Evolutionary conservation across 108 stramenopile species (phyloP).

Genomic region (Cyclotella atomus): DNA sequence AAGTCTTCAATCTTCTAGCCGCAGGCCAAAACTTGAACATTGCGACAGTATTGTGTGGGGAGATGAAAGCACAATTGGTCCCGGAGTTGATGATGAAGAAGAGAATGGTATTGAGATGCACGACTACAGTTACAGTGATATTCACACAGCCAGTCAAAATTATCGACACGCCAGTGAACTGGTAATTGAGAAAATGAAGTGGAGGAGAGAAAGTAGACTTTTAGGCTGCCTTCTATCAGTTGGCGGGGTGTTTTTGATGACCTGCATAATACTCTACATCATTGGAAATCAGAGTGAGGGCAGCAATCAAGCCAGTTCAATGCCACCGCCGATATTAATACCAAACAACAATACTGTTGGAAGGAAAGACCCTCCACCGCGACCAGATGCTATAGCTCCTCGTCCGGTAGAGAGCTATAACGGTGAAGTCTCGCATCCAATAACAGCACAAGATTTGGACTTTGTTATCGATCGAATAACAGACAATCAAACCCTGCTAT

Average conservation of each 20-base stretch:
- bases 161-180: slow-evolving; percentile 23
- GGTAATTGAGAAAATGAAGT: slow-evolving; percentile 18
- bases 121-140: slow-evolving; percentile 29
- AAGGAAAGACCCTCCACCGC: slow-evolving; percentile 19
- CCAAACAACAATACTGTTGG: slow-evolving; percentile 8
- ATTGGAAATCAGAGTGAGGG: neutral
- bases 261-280: slow-evolving; percentile 17
- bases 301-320: slow-evolving; percentile 1
- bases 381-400: slow-evolving; percentile 22
- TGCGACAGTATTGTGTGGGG: slow-evolving; percentile 37
- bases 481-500: slow-evolving; percentile 8
- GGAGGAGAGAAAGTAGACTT: slow-evolving; percentile 17
- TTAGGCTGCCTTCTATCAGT: neutral
- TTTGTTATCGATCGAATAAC: slow-evolving; percentile 32
- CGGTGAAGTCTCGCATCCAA: slow-evolving; percentile 6
- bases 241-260: slow-evolving; percentile 4
- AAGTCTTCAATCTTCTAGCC: slow-evolving; percentile 11
- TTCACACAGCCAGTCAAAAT: slow-evolving; percentile 15
- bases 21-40: neutral
- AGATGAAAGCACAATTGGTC: slow-evolving; percentile 32
- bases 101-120: slow-evolving; percentile 14
- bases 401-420: slow-evolving; percentile 4
- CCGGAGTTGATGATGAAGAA: slow-evolving; percentile 2
- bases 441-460: slow-evolving; percentile 23
- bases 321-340: slow-evolving; percentile 9